phyloP scores from a whole-genome alignment of 2,329 filamentous ascomycete genomes.

The Beauveria scarabaeidicola region DNA sequence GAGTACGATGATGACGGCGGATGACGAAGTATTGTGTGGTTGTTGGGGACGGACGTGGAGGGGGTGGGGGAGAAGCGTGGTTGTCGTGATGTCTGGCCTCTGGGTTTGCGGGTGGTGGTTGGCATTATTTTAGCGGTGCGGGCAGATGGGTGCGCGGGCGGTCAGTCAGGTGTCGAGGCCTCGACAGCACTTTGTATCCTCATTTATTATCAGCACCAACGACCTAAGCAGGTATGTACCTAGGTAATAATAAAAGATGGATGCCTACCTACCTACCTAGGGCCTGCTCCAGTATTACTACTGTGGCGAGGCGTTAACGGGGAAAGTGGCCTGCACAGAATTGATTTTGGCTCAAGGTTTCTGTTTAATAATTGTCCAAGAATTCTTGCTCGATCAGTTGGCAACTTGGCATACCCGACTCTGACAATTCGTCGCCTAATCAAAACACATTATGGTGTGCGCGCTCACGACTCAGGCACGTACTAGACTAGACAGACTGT shows the following conservation, averaged over 20 bases:
- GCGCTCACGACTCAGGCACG: neutral
- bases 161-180: constrained; percentile 5
- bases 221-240: neutral
- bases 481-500: neutral
- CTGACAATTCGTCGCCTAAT: neutral
- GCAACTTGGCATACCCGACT: neutral
- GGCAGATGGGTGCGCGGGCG: neutral
- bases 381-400: neutral
- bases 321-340: neutral
- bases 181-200: neutral
- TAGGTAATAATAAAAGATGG: neutral
- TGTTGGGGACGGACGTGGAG: neutral
- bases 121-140: neutral
- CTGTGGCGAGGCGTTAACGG: no score
- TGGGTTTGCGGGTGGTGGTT: neutral
- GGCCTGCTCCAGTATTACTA: no score
- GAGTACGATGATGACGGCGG: neutral
- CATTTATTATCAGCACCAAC: neutral
- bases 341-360: neutral
- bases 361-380: neutral
- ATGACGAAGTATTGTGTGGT: neutral
- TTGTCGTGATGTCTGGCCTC: neutral
- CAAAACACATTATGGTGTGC: neutral
- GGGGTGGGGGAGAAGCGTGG: neutral
- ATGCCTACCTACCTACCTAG: neutral